Evolutionary conservation across 2,329 filamentous ascomycete species (phyloP).

Genomic region (Metarhizium robertsii): DNA sequence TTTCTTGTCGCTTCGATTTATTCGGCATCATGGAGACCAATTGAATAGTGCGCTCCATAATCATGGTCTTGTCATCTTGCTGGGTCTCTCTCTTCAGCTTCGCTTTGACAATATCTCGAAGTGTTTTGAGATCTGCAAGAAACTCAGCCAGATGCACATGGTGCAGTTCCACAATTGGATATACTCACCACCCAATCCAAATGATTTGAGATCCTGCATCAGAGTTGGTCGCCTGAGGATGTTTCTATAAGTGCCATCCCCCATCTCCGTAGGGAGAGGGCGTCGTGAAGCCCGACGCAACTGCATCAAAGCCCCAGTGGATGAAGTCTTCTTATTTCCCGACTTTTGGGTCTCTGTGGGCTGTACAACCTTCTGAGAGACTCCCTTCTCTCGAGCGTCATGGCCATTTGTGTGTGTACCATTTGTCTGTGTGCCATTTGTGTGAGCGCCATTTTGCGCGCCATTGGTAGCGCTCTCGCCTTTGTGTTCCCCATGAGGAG

Average conservation of each 20-base stretch:
- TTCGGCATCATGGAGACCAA: slow-evolving; percentile 56
- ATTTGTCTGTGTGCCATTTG: slow-evolving; percentile 10
- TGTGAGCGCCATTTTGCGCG: slow-evolving; percentile 14
- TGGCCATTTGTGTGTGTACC: slow-evolving; percentile 8
- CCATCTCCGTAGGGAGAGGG: slow-evolving; percentile 54
- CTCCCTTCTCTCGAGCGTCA: slow-evolving; percentile 5
- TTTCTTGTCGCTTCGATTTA: slow-evolving; percentile 49
- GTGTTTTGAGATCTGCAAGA: slow-evolving; percentile 49
- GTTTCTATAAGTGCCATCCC: slow-evolving; percentile 49
- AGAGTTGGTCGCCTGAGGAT: slow-evolving; percentile 40
- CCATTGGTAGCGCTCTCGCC: background rate
- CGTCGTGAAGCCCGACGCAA: slow-evolving; percentile 39
- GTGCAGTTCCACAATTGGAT: background rate
- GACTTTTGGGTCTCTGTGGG: background rate
- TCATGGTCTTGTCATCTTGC: slow-evolving; percentile 66
- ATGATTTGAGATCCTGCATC: slow-evolving; percentile 45
- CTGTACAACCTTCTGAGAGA: background rate
- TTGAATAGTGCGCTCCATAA: slow-evolving; percentile 66
- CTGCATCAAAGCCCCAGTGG: slow-evolving; percentile 18
- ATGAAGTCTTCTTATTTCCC: slow-evolving; percentile 5
- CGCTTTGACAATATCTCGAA: slow-evolving; percentile 49
- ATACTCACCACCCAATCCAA: slow-evolving; percentile 36
- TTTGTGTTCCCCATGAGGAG: background rate
- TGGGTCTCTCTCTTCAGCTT: slow-evolving; percentile 55
- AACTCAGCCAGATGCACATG: slow-evolving; percentile 5